Evolutionary conservation across 2,329 filamentous ascomycete genomes (phyloP), one percentile per base, ranked within the genome.

Genomic region (Tolypocladium inflatum): DNA sequence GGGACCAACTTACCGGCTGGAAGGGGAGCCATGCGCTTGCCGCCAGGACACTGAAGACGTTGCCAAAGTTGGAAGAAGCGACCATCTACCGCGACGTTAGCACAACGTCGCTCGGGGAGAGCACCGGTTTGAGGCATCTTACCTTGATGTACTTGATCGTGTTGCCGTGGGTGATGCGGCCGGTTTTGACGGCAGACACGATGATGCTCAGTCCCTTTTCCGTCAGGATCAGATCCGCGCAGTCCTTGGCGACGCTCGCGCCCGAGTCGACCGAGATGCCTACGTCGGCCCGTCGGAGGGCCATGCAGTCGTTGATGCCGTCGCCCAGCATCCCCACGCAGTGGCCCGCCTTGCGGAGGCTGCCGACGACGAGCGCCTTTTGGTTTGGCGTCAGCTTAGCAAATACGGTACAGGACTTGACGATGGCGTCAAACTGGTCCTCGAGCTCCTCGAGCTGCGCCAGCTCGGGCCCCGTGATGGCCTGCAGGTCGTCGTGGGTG

Each of bases 191-290:
- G 38, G 64, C 63, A 9, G 64, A 56, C 1, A 64, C 66, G 33
- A 69, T 66, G 33, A 69, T 66, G 13, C 59, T 58, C n/a, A 68
- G 61, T 4, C 66, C 66, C 60, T 69, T 69, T 45, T 68, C 65
- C 5, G 67, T 69, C 35, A 69, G 58, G 37, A 69, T 67, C 33
- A 69, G 55, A 30, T 69, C 66, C 3, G 67, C 66, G 21, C 65
- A 67, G 57, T 69, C 67, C 51, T 69, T 69, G 51, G 66, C 66
- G 1, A 65, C 65, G 17, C 63, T 63, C 7, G 66, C 64, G 9
- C 66, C 66, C n/a, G 66, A 68, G 53, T 69, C 65, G 6, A 68
- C 67, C 19, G 67, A 69, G 43, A 69, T 68, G 19, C 67, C 66
- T 1, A 68, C 67, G 26, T 69, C 66, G 9, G 66, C 61, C 23